A percentile compares a stretch with the other conserved stretches of the same genome.
These are phyloP conservation scores for Fraxinus floribunda DNA, from an alignment of 305 asterid genomes.

Conservation along the genomic window DNA sequence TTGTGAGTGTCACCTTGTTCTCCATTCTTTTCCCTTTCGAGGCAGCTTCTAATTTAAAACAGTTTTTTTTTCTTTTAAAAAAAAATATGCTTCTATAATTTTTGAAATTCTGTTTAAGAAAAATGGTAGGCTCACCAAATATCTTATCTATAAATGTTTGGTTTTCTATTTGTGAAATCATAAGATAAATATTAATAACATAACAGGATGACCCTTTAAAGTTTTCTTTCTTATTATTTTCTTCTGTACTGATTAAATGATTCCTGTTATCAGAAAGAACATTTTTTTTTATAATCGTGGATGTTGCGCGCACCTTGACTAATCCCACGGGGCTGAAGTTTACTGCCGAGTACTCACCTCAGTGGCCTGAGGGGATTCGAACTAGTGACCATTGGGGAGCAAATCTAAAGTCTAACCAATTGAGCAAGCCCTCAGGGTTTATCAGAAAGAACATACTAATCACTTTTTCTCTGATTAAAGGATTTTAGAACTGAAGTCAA, in stretches of 20 bases:
- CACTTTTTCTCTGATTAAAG: background rate
- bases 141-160: background rate
- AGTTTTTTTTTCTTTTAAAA: background rate
- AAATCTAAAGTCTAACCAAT: too few species aligned
- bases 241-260: background rate
- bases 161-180: background rate
- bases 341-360: too few species aligned
- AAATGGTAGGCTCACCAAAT: background rate
- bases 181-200: background rate
- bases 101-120: background rate
- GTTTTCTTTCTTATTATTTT: background rate
- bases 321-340: too few species aligned
- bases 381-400: too few species aligned
- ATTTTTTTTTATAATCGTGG: too few species aligned
- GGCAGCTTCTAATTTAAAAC: background rate
- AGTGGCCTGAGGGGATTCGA: too few species aligned
- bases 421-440: too few species aligned
- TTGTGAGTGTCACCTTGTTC: background rate
- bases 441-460: background rate
- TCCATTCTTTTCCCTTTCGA: background rate
- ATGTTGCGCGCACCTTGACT: too few species aligned
- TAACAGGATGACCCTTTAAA: background rate
- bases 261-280: background rate
- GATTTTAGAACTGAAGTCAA: background rate
- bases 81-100: background rate